Conservation (phyloP, 495 filamentous ascomycete genomes). For the Neurospora discreta region DNA sequence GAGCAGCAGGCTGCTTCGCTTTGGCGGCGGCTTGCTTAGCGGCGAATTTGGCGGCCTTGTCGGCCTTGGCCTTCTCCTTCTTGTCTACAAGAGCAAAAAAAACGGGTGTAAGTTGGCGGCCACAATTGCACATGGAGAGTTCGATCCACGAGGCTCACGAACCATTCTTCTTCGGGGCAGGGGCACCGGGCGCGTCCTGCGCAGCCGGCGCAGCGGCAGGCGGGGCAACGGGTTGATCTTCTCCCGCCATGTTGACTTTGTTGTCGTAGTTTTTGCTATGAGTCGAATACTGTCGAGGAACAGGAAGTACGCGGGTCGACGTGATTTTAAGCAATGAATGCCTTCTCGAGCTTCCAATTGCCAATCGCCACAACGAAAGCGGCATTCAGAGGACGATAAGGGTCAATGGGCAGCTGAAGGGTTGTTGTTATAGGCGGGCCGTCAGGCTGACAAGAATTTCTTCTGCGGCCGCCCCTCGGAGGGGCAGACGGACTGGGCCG, state of each 20-base stretch:
- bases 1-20: slow-evolving; percentile 1
- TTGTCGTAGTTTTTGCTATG: slow-evolving; percentile 1
- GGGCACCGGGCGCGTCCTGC: slow-evolving; percentile 9
- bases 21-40: slow-evolving; percentile 8
- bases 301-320: slow-evolving; percentile 8
- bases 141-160: slow-evolving; percentile 14
- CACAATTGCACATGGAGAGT: neutral
- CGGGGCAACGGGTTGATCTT: slow-evolving; percentile 5
- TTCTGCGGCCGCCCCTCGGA: neutral
- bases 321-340: slow-evolving; percentile 14
- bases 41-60: slow-evolving; percentile 27
- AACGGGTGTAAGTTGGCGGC: neutral
- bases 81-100: slow-evolving; percentile 8
- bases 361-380: slow-evolving; percentile 20
- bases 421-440: neutral
- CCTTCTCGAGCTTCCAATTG: slow-evolving; percentile 13
- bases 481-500: neutral
- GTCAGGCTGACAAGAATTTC: neutral
- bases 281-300: slow-evolving; percentile 12
- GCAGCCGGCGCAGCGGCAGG: neutral
- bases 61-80: slow-evolving; percentile 21
- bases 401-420: slow-evolving; percentile 10
- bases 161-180: slow-evolving; percentile 22
- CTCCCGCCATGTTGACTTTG: slow-evolving; percentile 13
- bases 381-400: slow-evolving; percentile 21